Evolutionary conservation across 495 filamentous ascomycete genomes (phyloP).

Genomic region (Aspergillus sclerotioniger): DNA sequence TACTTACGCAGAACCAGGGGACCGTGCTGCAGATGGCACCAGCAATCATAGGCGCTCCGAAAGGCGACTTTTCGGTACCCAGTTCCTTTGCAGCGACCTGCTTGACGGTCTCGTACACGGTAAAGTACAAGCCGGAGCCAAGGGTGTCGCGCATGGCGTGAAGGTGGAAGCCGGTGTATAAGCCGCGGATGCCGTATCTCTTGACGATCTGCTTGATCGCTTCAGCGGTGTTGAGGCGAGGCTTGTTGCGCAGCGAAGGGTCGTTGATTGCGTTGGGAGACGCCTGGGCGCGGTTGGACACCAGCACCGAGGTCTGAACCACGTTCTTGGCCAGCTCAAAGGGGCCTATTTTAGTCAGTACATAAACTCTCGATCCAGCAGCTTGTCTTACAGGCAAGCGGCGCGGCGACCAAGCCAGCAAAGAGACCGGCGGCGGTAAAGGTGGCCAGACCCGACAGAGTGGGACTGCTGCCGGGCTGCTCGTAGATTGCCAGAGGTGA

Average conservation of each 20-base stretch:
- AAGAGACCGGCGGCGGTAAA: slow-evolving; percentile 77
- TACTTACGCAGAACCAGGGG: slow-evolving; percentile 48
- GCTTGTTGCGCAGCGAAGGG: slow-evolving; percentile 62
- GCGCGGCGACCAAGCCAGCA: slow-evolving; percentile 75
- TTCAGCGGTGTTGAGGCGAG: slow-evolving; percentile 76
- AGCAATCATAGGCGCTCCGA: slow-evolving; percentile 44
- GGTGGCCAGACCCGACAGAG: slow-evolving; percentile 63
- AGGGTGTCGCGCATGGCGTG: slow-evolving; percentile 84
- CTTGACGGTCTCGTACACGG: slow-evolving; percentile 87
- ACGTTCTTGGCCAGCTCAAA: slow-evolving; percentile 94
- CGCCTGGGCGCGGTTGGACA: slow-evolving; percentile 64
- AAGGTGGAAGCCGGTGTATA: slow-evolving; percentile 84
- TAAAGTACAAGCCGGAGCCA: slow-evolving; percentile 87
- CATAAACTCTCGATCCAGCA: background rate
- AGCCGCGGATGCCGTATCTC: slow-evolving; percentile 70
- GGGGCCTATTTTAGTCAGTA: slow-evolving; percentile 56
- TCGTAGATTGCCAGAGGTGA: slow-evolving; percentile 73
- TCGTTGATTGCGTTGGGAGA: slow-evolving; percentile 56
- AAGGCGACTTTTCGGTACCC: slow-evolving; percentile 37
- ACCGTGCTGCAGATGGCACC: slow-evolving; percentile 48
- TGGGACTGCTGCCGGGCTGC: slow-evolving; percentile 66
- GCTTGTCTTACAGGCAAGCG: slow-evolving; percentile 72
- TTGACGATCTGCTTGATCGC: slow-evolving; percentile 77
- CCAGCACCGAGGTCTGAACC: slow-evolving; percentile 83
- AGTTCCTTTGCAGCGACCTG: slow-evolving; percentile 67